These are phyloP conservation scores for Pseudogymnoascus sp. DNA, from an alignment of 2,329 filamentous ascomycete genomes.

Conservation along the genomic window DNA sequence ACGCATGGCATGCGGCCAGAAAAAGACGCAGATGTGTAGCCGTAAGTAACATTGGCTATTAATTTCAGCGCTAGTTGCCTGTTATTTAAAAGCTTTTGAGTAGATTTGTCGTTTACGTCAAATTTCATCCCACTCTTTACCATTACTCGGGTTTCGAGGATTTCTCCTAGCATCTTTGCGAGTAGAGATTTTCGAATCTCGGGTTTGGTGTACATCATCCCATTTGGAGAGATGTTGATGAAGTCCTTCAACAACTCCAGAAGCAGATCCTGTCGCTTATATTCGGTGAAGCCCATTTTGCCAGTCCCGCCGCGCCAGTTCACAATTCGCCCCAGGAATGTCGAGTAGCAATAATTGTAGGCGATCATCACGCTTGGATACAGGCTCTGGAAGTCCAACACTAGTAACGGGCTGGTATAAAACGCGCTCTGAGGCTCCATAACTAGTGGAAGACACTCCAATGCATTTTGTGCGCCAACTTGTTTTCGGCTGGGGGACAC, in stretches of 20 bases:
- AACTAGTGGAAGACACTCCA: constrained; percentile 88
- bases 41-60: constrained; percentile 97
- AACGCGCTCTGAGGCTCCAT: constrained; percentile 97
- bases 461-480: constrained; percentile 84
- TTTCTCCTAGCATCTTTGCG: constrained; percentile 93
- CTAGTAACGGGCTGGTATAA: constrained; percentile 80
- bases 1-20: constrained; percentile 96
- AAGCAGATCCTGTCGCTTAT: constrained; percentile 65
- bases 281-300: constrained; percentile 91
- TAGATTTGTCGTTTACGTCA: constrained; percentile 75
- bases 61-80: constrained; percentile 89
- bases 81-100: constrained; percentile 87
- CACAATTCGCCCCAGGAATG: constrained; percentile 77
- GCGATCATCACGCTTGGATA: constrained; percentile 99
- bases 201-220: constrained; percentile 87
- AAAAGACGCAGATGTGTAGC: constrained; percentile 93
- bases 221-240: constrained; percentile 89
- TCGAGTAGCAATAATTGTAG: constrained; percentile 98
- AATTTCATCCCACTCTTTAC: constrained; percentile 95
- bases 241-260: constrained; percentile 72
- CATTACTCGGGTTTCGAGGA: constrained; percentile 94
- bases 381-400: constrained; percentile 90
- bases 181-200: constrained; percentile 82
- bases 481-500: constrained; percentile 86
- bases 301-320: constrained; percentile 76